Base-by-base conservation (phyloP, 116 monocot species). In the Zostera marina region DNA sequence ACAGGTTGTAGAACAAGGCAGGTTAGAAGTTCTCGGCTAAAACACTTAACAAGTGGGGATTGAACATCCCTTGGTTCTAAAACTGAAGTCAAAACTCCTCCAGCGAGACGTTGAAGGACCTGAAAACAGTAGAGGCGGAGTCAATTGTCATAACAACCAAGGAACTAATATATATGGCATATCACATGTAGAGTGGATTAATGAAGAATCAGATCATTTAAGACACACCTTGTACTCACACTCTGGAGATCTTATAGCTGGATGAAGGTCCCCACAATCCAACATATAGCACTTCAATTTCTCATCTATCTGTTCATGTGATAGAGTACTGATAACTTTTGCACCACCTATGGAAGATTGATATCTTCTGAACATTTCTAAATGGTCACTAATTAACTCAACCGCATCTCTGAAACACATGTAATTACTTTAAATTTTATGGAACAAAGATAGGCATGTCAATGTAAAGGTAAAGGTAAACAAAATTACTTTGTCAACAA, bases 241-340 rank as follows among this genome's bases (percentile, higher is more conserved):
- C 60, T 96, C 80, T 32, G 82, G 53, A 70, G 96, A 89, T 54
- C 80, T 56, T 62, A 89, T 68, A 70, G 96, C 96, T 64, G 96
- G 86, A 49, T 96, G 96, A 67, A 96, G 85, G 63, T 89, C 78
- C 66, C 76, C 73, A 10, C 83, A 76, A 56, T 63, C 75, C 52
- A 89, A 75, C 54, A 96, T 60, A 70, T 85, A 76, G 11, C 48
- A 63, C 55, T 85, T 96, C 68, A 96, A 66, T 39, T 51, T 89
- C 69, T 80, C 90, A 73, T 96, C 96, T 68, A 82, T 85, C 70
- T 96, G 89, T 68, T 82, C 81, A 63, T 68, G 81, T 54, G 90
- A 89, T 13, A 96, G 68, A 24, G 76, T 89, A 55, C 71, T 72
- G 78, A 96, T 89, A 62, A 85, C 76, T 68, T 89, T 73, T 3